These are phyloP conservation scores for Fusarium sp. DNA, from an alignment of 2,329 filamentous ascomycete genomes.

Conservation along the genomic window DNA sequence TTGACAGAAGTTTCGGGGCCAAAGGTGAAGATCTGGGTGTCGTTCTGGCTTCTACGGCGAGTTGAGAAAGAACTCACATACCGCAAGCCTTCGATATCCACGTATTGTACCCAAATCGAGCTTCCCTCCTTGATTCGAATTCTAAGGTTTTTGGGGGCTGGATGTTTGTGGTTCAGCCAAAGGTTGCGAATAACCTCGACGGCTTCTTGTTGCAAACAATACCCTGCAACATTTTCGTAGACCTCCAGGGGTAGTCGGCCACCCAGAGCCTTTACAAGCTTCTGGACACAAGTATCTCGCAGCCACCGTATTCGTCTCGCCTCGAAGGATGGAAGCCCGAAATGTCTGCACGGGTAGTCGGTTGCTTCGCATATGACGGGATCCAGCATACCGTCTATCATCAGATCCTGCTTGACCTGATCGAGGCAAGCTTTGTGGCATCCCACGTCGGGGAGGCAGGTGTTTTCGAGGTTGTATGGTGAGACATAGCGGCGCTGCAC, in stretches of 20 bases:
- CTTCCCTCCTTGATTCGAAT: rapidly evolving
- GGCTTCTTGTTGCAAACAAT: not conserved
- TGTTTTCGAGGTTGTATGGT: too few species aligned
- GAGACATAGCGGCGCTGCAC: too few species aligned
- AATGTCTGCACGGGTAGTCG: too few species aligned
- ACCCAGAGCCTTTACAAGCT: not conserved
- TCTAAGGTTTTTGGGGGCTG: rapidly evolving
- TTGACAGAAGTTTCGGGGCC: rapidly evolving
- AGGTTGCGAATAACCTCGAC: not conserved
- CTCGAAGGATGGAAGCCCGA: too few species aligned
- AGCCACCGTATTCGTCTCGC: not conserved
- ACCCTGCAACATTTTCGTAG: not conserved
- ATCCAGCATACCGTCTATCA: too few species aligned
- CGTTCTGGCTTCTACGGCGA: not conserved
- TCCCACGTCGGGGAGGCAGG: too few species aligned
- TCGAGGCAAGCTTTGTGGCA: too few species aligned
- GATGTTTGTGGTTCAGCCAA: not conserved
- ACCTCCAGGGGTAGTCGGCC: not conserved
- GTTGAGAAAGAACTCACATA: not conserved
- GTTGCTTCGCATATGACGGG: too few species aligned
- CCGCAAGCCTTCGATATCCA: not conserved
- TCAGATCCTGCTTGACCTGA: too few species aligned
- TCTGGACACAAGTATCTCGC: too few species aligned
- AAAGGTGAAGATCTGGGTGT: not conserved
- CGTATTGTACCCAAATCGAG: not conserved